Evolutionary conservation across 2,329 filamentous ascomycete genomes (phyloP).

Genomic region (Colletotrichum kahawae): DNA sequence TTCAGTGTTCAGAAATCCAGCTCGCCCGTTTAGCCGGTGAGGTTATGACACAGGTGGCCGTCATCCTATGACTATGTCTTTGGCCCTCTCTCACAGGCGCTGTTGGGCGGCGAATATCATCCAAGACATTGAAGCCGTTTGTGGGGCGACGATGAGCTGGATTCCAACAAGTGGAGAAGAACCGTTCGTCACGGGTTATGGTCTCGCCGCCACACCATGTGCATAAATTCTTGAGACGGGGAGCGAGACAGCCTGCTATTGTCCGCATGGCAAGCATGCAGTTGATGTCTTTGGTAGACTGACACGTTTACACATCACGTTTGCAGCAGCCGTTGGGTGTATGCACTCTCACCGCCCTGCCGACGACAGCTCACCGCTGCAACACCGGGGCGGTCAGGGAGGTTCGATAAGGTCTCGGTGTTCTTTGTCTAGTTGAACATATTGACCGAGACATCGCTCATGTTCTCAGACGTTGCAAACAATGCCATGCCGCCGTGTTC

Average conservation of each 20-base stretch:
- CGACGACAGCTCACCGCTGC: neutral
- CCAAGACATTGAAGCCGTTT: neutral
- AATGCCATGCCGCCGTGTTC: neutral
- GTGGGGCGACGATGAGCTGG: neutral
- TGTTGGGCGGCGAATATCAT: neutral
- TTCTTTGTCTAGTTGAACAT: neutral
- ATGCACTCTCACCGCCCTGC: neutral
- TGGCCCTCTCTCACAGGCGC: neutral
- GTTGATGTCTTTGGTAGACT: neutral
- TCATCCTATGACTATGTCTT: neutral
- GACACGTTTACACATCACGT: neutral
- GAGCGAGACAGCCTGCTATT: neutral
- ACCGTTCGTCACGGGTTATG: neutral
- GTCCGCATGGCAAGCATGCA: neutral
- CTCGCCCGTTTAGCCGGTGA: neutral
- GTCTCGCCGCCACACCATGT: neutral
- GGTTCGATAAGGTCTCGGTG: neutral
- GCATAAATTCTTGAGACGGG: neutral
- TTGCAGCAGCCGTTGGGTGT: neutral
- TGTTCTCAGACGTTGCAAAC: neutral
- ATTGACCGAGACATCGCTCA: neutral
- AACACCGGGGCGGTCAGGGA: neutral
- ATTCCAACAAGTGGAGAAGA: neutral
- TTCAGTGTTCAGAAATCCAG: too few species aligned
- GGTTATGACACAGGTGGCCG: neutral